A percentile compares a stretch with the other conserved stretches of the same genome.
phyloP scores from a whole-genome alignment of 768 basidiomycete genomes.

The Tylopilus felleus region DNA sequence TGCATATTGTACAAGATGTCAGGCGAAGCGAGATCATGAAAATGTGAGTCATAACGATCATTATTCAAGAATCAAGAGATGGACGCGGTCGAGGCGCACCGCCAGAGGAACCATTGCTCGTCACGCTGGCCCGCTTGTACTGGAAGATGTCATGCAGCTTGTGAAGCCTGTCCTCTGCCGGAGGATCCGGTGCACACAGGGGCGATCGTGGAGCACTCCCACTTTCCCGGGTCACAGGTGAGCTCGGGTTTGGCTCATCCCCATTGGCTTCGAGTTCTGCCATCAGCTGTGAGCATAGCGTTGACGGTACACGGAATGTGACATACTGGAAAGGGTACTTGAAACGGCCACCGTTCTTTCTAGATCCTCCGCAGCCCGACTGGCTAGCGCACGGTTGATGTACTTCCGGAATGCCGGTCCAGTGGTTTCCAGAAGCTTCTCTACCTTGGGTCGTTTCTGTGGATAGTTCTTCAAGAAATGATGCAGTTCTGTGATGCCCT shows the following conservation, averaged over 20 bases:
- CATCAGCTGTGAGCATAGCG: constrained; percentile 7
- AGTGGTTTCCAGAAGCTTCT: constrained; percentile 85
- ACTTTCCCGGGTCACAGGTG: constrained; percentile 30
- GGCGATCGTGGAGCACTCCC: constrained; percentile 36
- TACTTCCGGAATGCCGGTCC: constrained; percentile 91
- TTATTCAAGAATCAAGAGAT: constrained; percentile 19
- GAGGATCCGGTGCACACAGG: constrained; percentile 30
- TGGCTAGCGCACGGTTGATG: constrained; percentile 83
- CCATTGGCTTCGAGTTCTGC: constrained; percentile 64
- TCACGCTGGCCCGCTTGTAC: constrained; percentile 65
- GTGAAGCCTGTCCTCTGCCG: constrained; percentile 64
- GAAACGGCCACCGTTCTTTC: constrained; percentile 78
- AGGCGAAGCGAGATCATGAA: constrained; percentile 1
- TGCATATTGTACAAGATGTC: constrained; percentile 32
- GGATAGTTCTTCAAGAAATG: constrained; percentile 91
- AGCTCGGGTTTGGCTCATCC: constrained; percentile 33
- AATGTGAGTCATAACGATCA: constrained; percentile 22
- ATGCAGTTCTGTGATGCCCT: constrained; percentile 92
- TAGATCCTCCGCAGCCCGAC: constrained; percentile 82
- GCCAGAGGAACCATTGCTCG: constrained; percentile 41
- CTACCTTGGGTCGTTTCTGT: constrained; percentile 75
- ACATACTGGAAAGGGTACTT: constrained; percentile 77
- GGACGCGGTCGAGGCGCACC: constrained; percentile 15
- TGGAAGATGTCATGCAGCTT: constrained; percentile 80
- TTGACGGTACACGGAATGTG: neutral